phyloP scores from a whole-genome alignment of 371 early-diverging fungal species.

The Umbelopsis sp. region DNA sequence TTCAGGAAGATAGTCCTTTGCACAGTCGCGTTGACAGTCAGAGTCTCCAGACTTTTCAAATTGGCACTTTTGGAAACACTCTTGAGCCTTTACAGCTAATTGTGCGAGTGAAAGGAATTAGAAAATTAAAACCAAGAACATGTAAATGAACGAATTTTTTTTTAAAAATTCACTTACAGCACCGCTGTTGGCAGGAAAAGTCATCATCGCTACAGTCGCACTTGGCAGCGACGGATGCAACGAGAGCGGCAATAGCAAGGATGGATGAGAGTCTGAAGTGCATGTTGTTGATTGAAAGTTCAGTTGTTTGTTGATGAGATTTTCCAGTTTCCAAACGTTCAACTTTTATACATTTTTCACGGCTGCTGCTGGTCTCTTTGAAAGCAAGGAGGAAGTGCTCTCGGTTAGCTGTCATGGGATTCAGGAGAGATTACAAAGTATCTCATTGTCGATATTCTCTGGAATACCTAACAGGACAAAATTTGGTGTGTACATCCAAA shows the following conservation, averaged over 20 bases:
- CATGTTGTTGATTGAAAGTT: background rate
- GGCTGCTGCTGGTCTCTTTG: background rate
- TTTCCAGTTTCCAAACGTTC: background rate
- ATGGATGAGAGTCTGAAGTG: slow-evolving; percentile 2
- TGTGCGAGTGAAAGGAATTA: background rate
- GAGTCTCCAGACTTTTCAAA: background rate
- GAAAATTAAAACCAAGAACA: background rate
- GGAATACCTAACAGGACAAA: slow-evolving; percentile 9
- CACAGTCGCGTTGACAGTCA: background rate
- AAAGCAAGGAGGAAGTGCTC: too few species aligned
- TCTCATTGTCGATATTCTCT: background rate
- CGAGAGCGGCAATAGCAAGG: slow-evolving; percentile 7
- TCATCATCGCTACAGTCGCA: slow-evolving; percentile 10
- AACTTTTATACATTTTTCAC: background rate
- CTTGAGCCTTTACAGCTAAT: background rate
- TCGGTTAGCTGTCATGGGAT: slow-evolving; percentile 8
- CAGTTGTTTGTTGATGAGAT: background rate
- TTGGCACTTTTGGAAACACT: slow-evolving; percentile 11
- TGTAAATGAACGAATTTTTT: background rate
- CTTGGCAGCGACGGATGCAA: background rate
- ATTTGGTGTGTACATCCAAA: background rate
- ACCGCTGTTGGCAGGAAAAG: background rate
- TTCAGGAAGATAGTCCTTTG: background rate
- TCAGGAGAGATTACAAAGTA: background rate
- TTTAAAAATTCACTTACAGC: background rate